Base-by-base conservation (phyloP, 2,329 filamentous ascomycete species). In the Aspergillus viridinutans region DNA sequence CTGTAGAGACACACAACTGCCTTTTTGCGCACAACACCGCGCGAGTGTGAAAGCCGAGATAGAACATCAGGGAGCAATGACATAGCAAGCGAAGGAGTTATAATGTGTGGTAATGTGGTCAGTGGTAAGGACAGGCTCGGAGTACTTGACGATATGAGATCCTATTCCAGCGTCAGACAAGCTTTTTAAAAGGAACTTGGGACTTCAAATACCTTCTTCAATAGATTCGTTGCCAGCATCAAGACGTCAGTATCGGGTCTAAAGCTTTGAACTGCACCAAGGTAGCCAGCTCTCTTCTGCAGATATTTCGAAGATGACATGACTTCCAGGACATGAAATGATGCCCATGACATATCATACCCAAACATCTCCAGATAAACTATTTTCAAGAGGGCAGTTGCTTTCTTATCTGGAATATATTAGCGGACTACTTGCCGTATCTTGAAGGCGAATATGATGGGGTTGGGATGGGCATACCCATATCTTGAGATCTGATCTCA, bases 361-460 rank as follows among this genome's bases (percentile, higher is more conserved):
- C 94, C 94, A 66, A 97, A 92, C 94, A 99, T 99, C 74, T 99
- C 94, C 64, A 99, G 85, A 74, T 99, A 99, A 53, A 97, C 88
- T 67, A 99, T 84, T 80, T 99, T 99, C 69, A 99, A 81, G 54
- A 99, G 83, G 49, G 94, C 94, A 35, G 92, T 97, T 21, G 94
- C 92, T 81, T 99, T 99, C 76, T 96, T 84, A 78, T 97, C 92
- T 90, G 59, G 45, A 40, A 57, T 53, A 50, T 54, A 40, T 59
- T 53, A 65, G 58, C 45, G 35, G 52, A 35, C 26, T 43, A 17
- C 17, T 49, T 53, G 21, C 12, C 40, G 12, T 53, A 42, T n/a
- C 21, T 12, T 23, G 6, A 20, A 23, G 25, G 21, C 10, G 17
- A n/a, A 21, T 12, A 35, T 7, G 12, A 26, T n/a, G 17, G 42